These are phyloP conservation scores for Lodderomyces jiufengensis DNA, from an alignment of 1,139 yeast species.

Conservation along the genomic window DNA sequence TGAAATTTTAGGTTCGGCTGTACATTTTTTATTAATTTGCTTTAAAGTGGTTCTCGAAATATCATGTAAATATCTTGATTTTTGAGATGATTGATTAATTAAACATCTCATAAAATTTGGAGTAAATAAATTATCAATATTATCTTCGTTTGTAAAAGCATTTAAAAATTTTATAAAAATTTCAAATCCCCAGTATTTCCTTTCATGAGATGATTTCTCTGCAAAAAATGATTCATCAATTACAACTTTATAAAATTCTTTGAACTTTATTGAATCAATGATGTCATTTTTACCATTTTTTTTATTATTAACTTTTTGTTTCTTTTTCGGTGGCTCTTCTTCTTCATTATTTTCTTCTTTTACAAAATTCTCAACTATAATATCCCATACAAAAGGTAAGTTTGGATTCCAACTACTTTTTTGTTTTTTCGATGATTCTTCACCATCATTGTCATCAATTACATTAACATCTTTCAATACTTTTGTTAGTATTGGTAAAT, in stretches of 20 bases:
- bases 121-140: constrained; percentile 48
- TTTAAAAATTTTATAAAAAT: constrained; percentile 54
- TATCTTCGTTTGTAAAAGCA: constrained; percentile 9
- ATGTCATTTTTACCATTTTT: constrained; percentile 24
- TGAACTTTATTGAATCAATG: constrained; percentile 21
- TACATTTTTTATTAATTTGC: constrained; percentile 36
- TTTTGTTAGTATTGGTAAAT: constrained; percentile 55
- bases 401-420: constrained; percentile 76
- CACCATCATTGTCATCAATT: constrained; percentile 33
- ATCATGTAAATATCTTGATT: constrained; percentile 63
- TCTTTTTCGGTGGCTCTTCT: constrained; percentile 7
- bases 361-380: constrained; percentile 46
- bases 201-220: constrained; percentile 74
- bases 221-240: constrained; percentile 81
- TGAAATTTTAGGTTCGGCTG: constrained; percentile 39
- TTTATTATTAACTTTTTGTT: constrained; percentile 21
- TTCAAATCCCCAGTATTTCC: constrained; percentile 85
- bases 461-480: constrained; percentile 59
- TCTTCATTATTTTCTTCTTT: constrained; percentile 19
- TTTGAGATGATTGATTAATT: constrained; percentile 71
- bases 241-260: constrained; percentile 76
- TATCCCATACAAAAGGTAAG: constrained; percentile 80
- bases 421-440: constrained; percentile 28
- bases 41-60: constrained; percentile 55
- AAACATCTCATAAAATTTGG: constrained; percentile 71